A percentile compares a stretch with the other conserved stretches of the same genome.
These are phyloP conservation scores for Mucor indicus DNA, from an alignment of 371 early-diverging fungal genomes.

Conservation along the genomic window DNA sequence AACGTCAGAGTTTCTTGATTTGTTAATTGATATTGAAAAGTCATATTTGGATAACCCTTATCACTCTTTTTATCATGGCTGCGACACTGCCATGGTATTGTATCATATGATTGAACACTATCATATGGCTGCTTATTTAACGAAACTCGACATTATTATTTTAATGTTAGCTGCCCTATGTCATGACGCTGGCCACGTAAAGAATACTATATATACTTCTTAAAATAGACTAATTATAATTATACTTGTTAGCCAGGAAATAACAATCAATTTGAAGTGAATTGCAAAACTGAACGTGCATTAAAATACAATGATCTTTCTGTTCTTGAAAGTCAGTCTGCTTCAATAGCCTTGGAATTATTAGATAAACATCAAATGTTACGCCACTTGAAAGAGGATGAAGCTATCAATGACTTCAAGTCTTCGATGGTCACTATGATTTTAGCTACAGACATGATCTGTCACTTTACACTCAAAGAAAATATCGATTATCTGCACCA, in stretches of 20 bases:
- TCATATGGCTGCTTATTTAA: slow-evolving; percentile 57
- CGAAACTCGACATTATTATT: slow-evolving; percentile 66
- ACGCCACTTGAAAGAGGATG: slow-evolving; percentile 32
- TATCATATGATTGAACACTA: slow-evolving; percentile 68
- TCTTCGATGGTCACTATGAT: slow-evolving; percentile 60
- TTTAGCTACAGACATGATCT: slow-evolving; percentile 84
- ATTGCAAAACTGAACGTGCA: slow-evolving; percentile 74
- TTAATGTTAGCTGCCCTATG: slow-evolving; percentile 80
- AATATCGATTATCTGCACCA: slow-evolving; percentile 28
- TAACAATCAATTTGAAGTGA: slow-evolving; percentile 85
- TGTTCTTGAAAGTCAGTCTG: slow-evolving; percentile 83
- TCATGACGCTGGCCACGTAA: slow-evolving; percentile 91
- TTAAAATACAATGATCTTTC: slow-evolving; percentile 66
- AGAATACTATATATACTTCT: slow-evolving; percentile 22
- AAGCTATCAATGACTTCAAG: slow-evolving; percentile 42
- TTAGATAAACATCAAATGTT: slow-evolving; percentile 68
- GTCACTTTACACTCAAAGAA: slow-evolving; percentile 76
- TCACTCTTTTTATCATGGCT: slow-evolving; percentile 87
- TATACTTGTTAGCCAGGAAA: slow-evolving; percentile 70
- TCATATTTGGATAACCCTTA: slow-evolving; percentile 80
- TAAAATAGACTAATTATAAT: neutral
- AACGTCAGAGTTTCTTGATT: slow-evolving; percentile 69
- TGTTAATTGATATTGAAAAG: slow-evolving; percentile 74
- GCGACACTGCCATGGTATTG: slow-evolving; percentile 80
- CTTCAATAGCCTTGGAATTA: slow-evolving; percentile 64